Percentiles rank a stretch among this genome's conserved stretches.
phyloP scores from a whole-genome alignment of 306 rosid genomes.

The Alnus rubra region DNA sequence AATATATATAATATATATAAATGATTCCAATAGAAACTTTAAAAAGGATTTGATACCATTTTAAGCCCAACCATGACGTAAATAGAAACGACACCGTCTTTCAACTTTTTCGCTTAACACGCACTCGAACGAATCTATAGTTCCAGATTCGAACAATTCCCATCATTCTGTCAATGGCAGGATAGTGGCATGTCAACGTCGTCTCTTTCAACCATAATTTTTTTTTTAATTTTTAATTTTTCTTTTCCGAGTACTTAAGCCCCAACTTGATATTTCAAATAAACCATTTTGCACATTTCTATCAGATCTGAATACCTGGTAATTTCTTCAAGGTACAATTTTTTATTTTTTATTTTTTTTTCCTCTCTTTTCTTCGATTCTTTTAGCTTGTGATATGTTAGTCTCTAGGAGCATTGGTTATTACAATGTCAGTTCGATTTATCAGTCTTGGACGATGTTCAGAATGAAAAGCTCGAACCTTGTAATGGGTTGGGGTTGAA shows the following conservation, averaged over 20 bases:
- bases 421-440: not conserved
- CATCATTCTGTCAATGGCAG: not conserved
- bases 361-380: not conserved
- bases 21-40: too few relatives aligned
- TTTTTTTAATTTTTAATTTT: too few relatives aligned
- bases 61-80: too few relatives aligned
- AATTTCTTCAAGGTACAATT: slow-evolving; percentile 14
- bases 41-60: too few relatives aligned
- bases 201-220: not conserved
- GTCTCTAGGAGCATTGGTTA: not conserved
- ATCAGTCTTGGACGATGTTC: not conserved
- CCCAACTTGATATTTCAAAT: too few relatives aligned
- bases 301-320: slow-evolving; percentile 3
- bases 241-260: too few relatives aligned
- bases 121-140: not conserved
- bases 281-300: not conserved
- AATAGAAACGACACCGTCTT: not conserved
- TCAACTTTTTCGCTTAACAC: not conserved
- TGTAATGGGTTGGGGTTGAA: not conserved
- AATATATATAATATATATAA: too few relatives aligned
- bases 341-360: not conserved
- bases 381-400: not conserved
- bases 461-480: not conserved
- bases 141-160: not conserved
- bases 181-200: not conserved